Percentiles rank a stretch among this genome's conserved stretches.
Evolutionary conservation across 441 rosid species (phyloP).

Genomic region (Omphalea diandra): DNA sequence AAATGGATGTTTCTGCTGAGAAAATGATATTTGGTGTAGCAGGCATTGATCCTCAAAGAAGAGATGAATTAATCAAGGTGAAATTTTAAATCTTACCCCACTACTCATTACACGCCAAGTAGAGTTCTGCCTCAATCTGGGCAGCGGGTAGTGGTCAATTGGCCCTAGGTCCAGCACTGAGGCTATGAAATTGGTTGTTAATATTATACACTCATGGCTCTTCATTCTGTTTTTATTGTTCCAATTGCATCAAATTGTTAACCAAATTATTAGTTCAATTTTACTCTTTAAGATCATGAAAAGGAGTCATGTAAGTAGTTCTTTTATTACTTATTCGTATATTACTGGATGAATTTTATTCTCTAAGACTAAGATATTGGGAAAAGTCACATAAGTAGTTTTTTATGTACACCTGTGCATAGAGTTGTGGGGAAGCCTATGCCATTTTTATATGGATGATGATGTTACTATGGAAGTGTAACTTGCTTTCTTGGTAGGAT

Average conservation of each 20-base stretch:
- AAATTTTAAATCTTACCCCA: slow-evolving; percentile 6
- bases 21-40: slow-evolving; percentile 91
- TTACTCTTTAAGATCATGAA: not conserved
- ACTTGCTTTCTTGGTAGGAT: slow-evolving; percentile 14
- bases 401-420: not conserved
- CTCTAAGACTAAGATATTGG: not conserved
- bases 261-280: not conserved
- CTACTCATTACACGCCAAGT: not conserved
- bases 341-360: not conserved
- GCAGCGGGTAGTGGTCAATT: too few relatives aligned
- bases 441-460: too few relatives aligned
- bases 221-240: too few relatives aligned
- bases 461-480: not conserved
- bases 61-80: slow-evolving; percentile 84
- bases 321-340: too few relatives aligned
- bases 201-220: too few relatives aligned
- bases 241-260: not conserved
- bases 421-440: not conserved
- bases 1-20: slow-evolving; percentile 85
- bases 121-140: not conserved
- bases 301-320: not conserved
- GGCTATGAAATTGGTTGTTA: too few relatives aligned
- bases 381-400: not conserved
- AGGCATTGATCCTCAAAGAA: slow-evolving; percentile 78
- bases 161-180: too few relatives aligned